A percentile compares a stretch with the other conserved stretches of the same genome.
These are phyloP conservation scores for Botryotinia convoluta DNA, from an alignment of 2,329 filamentous ascomycete species.

Conservation along the genomic window DNA sequence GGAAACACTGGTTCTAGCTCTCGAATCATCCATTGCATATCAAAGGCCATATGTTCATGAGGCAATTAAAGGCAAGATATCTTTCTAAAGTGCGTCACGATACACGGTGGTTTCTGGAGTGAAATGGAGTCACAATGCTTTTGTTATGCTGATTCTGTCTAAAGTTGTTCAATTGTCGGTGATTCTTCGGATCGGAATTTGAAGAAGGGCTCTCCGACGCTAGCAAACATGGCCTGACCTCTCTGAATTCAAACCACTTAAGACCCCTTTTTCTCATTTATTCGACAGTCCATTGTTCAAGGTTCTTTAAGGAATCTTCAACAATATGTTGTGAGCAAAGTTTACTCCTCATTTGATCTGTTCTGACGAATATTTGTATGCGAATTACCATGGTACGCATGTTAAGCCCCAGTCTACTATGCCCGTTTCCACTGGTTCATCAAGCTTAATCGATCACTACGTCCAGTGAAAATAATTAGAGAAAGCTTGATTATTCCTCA, in stretches of 20 bases:
- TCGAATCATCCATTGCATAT: not conserved
- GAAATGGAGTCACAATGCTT: not conserved
- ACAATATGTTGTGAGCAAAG: not conserved
- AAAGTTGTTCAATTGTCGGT: conserved; percentile 5
- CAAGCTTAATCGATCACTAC: not conserved
- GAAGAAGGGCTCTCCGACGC: not conserved
- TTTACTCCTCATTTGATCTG: too few species aligned
- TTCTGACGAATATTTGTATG: not conserved
- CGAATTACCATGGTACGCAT: not conserved
- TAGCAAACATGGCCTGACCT: not conserved
- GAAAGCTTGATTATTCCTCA: not conserved
- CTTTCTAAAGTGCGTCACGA: not conserved
- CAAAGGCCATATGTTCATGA: not conserved
- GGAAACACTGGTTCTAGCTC: not conserved
- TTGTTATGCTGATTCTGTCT: not conserved
- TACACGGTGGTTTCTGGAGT: not conserved
- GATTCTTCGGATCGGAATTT: not conserved
- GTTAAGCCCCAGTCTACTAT: not conserved
- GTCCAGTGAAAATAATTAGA: not conserved
- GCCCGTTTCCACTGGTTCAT: not conserved
- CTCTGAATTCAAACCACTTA: not conserved
- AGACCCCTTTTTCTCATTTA: not conserved
- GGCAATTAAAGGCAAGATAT: not conserved
- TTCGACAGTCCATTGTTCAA: not conserved
- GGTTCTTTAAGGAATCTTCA: not conserved